Base-by-base conservation (phyloP, 2,329 filamentous ascomycete genomes). In the Botrytis squamosa region DNA sequence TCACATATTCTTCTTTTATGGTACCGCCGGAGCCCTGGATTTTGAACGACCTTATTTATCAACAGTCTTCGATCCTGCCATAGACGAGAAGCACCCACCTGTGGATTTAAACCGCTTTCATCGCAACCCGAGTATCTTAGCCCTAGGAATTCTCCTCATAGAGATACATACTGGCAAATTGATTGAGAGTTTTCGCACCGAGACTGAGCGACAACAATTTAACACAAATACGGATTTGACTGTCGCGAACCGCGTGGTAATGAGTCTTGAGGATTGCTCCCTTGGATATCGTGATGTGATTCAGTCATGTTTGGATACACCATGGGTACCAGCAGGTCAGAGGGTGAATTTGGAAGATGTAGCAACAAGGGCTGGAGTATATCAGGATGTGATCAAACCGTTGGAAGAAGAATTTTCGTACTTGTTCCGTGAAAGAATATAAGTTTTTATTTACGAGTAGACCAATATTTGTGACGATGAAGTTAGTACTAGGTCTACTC, bases 211-310 rank as follows among this genome's bases (percentile, higher is more conserved):
- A 7, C 36, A 68, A 40, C 33, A 68, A n/a, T n/a, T 55, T 20
- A 68, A 68, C 65, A n/a, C 65, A 40, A 57, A 68, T 9, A 68
- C 65, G 7, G 65, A 68, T 22, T 33, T 49, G 65, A 22, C 52
- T 20, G 65, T 68, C 25, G 65, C 65, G 18, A 68, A 55, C 9
- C 46, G 46, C 3, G 65, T 68, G 25, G 65, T 68, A 6, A 68
- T 22, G 46, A 42, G 25, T 29, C 65, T 68, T 7, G 46, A 55
- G 14, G 65, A 68, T 55, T 68, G 65, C 9, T 68, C 65, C 12
- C 46, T 68, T 68, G 65, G 65, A 40, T 68, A 68, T 68, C 46
- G 65, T 55, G 65, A 68, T 55, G 65, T 49, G 16, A 42, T 68
- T 16, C 65, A 68, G 25, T 68, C 46, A 29, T 68, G 46, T 29